These are phyloP conservation scores for Colletotrichum eremochloae DNA, from an alignment of 2,329 filamentous ascomycete species.

Conservation along the genomic window DNA sequence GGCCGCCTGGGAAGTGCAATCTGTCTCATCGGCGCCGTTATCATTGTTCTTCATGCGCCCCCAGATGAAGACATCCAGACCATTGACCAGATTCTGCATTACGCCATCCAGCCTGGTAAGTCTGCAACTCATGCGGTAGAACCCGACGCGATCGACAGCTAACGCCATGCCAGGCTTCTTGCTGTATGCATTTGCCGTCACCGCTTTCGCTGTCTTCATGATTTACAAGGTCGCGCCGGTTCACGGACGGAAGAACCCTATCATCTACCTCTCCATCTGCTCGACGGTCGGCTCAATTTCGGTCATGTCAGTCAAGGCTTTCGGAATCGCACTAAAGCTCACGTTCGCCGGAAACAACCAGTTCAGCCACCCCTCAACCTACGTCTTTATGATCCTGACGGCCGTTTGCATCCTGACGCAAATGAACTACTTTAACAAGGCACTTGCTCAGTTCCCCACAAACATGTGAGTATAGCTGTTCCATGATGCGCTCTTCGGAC, in stretches of 20 bases:
- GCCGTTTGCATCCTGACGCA: constrained; percentile 95
- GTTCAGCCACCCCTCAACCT: constrained; percentile 94
- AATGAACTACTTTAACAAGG: constrained; percentile 99
- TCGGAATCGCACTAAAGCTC: constrained; percentile 96
- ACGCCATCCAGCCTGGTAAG: constrained; percentile 91
- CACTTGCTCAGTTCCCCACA: constrained; percentile 94
- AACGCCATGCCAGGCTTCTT: constrained; percentile 77
- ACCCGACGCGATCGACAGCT: not conserved
- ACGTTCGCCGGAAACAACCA: constrained; percentile 95
- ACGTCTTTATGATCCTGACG: constrained; percentile 96
- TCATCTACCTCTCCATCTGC: constrained; percentile 98
- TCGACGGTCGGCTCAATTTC: constrained; percentile 97
- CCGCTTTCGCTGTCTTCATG: constrained; percentile 90
- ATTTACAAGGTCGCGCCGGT: constrained; percentile 93
- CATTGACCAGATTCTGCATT: constrained; percentile 91
- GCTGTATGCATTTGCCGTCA: constrained; percentile 84
- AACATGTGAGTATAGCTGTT: constrained; percentile 81
- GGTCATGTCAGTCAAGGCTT: constrained; percentile 99
- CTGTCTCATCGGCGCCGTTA: constrained; percentile 94
- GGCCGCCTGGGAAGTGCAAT: constrained; percentile 96
- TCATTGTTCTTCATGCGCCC: constrained; percentile 97
- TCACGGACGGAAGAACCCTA: constrained; percentile 94
- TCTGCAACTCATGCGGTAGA: not conserved
- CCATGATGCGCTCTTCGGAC: constrained; percentile 2
- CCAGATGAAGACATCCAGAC: constrained; percentile 92